These are phyloP conservation scores for Nephelium lappaceum DNA, from an alignment of 345 rosid genomes.

Conservation along the genomic window DNA sequence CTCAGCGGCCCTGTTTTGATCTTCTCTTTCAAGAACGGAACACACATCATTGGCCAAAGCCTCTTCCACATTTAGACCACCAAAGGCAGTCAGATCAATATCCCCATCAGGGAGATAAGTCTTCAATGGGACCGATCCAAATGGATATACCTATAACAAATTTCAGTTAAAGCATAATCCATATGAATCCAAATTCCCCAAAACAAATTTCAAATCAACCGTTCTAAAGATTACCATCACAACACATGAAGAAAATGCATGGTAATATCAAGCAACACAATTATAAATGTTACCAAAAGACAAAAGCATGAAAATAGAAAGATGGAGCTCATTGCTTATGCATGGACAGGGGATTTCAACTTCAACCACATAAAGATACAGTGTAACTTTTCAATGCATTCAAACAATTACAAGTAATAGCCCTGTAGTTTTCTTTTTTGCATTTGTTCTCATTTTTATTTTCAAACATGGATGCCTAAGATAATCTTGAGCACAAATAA, in stretches of 20 bases:
- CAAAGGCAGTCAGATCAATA: slow-evolving; percentile 86
- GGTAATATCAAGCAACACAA: not conserved
- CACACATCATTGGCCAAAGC: slow-evolving; percentile 60
- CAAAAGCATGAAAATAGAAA: not conserved
- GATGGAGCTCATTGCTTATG: not conserved
- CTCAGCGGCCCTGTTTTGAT: slow-evolving; percentile 48
- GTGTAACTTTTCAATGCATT: not conserved
- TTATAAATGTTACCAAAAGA: not conserved
- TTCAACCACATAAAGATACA: not conserved
- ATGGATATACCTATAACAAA: slow-evolving; percentile 71
- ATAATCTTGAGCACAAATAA: not conserved
- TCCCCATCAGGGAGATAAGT: slow-evolving; percentile 99
- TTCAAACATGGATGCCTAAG: not conserved
- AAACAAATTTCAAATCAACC: not conserved
- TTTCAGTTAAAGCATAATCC: slow-evolving; percentile 9
- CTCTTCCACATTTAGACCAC: slow-evolving; percentile 58
- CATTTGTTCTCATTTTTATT: not conserved
- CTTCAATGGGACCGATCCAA: slow-evolving; percentile 92
- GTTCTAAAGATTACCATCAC: not conserved
- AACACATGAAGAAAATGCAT: not conserved
- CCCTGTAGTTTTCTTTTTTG: not conserved
- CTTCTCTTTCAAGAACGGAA: slow-evolving; percentile 73
- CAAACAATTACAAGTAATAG: not conserved
- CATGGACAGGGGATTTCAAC: not conserved
- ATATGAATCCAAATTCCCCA: not conserved